Conservation (phyloP, 192 early-diverging fungal genomes). For the Coemansia sp. region DNA sequence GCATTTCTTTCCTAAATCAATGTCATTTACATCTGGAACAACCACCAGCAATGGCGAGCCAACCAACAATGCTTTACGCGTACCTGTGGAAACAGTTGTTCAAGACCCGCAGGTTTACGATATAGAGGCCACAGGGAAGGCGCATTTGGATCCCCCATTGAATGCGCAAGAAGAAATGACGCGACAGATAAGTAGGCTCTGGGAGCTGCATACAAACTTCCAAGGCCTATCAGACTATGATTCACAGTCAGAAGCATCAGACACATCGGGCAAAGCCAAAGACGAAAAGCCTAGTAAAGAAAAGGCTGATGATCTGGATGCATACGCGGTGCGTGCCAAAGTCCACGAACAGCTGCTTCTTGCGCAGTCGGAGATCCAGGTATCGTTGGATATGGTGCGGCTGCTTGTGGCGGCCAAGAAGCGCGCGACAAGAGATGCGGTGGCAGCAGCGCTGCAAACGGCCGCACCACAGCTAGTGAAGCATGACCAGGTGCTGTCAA, state of each 20-base stretch:
- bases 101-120: conserved; percentile 24
- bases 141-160: conserved; percentile 18
- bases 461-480: neutral
- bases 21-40: no score
- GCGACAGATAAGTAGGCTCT: conserved; percentile 46
- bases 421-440: conserved; percentile 15
- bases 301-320: conserved; percentile 22
- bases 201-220: conserved; percentile 41
- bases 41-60: neutral
- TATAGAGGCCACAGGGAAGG: conserved; percentile 19
- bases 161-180: conserved; percentile 31
- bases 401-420: conserved; percentile 43
- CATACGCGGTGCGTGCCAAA: conserved; percentile 30
- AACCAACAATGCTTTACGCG: conserved; percentile 8
- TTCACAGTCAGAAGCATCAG: neutral
- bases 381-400: conserved; percentile 47
- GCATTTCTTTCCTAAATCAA: no score
- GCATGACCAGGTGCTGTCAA: conserved; percentile 23
- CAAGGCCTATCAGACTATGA: conserved; percentile 25
- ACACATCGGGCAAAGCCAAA: neutral
- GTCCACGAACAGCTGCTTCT: conserved; percentile 39
- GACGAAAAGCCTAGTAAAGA: neutral
- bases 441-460: neutral
- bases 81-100: conserved; percentile 21
- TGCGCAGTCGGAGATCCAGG: conserved; percentile 51